Evolutionary conservation across 306 rosid genomes (phyloP), one percentile per base, ranked within the genome.

Genomic region (Cicer arietinum): DNA sequence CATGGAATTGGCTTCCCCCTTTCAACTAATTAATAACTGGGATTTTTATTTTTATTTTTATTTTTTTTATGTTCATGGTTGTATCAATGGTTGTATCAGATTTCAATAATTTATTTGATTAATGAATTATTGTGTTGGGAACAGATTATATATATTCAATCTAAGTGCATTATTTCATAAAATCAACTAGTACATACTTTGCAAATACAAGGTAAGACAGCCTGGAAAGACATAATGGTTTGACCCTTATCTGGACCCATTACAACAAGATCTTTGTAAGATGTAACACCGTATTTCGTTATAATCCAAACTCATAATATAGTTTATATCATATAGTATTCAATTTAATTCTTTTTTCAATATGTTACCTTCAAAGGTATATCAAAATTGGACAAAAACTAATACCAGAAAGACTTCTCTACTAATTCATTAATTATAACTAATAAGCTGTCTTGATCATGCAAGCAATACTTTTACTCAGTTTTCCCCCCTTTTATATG

Each of bases 1-100:
- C 96, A 91, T 75, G 98, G 96, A 47, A 86, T 93, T 82, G 98
- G 97, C 69, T 91, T 91, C 77, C 86, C 90, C 40, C 84, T 86
- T 48, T 81, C 90, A 20, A n/a, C 83, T 48, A 79, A 67, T 63
- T 86, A 68, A 78, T 59, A 7, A 2, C 54, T 50, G 45, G n/a
- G 7, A 73, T 62, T 3, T 30, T 30, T 30, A n/a, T 3, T 41
- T 41, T 59, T 18, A 18, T 20, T 20, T 20, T 14, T 14, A 14
- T 14, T 14, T 14, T 14, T 20, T 73, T 10, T 43, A 1, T n/a
- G 53, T 62, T 44, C 48, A 14, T 14, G 56, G 41, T 51, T 77
- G 73, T 44, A 42, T 51, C 52, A 7, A 14, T 14, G 56, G 41
- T 51, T 77, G 73, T 44, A 42, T 51, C 52, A 7, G 6, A 51